These are phyloP conservation scores for Flaveria robusta DNA, from an alignment of 129 eudicot genomes.

Conservation along the genomic window DNA sequence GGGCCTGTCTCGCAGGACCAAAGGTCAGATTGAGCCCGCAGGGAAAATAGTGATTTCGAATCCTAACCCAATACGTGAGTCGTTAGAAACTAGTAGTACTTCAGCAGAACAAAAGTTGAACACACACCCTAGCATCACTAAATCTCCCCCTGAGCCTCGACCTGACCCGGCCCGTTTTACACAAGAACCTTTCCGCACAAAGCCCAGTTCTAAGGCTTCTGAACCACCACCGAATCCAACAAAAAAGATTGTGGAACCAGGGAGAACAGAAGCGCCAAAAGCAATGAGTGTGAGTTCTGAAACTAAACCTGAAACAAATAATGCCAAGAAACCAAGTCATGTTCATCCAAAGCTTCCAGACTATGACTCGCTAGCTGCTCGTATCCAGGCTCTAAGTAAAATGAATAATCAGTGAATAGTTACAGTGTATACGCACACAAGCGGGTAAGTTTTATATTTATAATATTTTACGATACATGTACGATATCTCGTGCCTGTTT, in stretches of 20 bases:
- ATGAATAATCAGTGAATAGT: conserved; percentile 42
- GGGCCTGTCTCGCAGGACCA: conserved; percentile 69
- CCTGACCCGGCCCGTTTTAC: conserved; percentile 2
- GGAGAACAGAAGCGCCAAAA: conserved; percentile 28
- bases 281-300: conserved; percentile 15
- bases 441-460: neutral
- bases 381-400: conserved; percentile 51
- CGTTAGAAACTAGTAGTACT: conserved; percentile 34
- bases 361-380: conserved; percentile 59
- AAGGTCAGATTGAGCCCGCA: conserved; percentile 31
- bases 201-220: conserved; percentile 27
- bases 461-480: conserved; percentile 8
- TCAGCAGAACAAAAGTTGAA: conserved; percentile 23
- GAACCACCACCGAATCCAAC: conserved; percentile 34
- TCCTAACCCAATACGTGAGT: neutral
- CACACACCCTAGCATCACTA: conserved; percentile 20
- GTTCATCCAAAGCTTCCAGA: conserved; percentile 97
- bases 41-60: conserved; percentile 20
- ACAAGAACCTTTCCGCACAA: conserved; percentile 21
- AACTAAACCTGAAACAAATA: conserved; percentile 38
- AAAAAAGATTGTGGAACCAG: conserved; percentile 29
- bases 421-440: conserved; percentile 3
- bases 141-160: conserved; percentile 26
- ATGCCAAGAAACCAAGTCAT: conserved; percentile 63
- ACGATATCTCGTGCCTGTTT: neutral